Evolutionary conservation across 2,329 filamentous ascomycete species (phyloP).

Genomic region (Talaromyces sp.): DNA sequence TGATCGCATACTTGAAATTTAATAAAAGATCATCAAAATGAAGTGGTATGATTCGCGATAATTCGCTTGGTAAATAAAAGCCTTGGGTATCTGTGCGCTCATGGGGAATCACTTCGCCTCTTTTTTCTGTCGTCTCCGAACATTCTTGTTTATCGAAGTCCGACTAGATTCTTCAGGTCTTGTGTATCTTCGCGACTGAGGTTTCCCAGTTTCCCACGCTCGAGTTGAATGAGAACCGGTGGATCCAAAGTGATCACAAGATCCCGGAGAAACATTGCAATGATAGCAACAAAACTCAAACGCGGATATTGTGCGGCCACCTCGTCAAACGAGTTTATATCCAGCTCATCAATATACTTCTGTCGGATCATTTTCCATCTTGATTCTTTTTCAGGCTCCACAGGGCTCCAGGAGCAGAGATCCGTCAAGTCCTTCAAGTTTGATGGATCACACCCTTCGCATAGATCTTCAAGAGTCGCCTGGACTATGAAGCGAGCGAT

Average conservation of each 20-base stretch:
- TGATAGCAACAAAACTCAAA: slow-evolving; percentile 38
- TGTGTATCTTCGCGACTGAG: slow-evolving; percentile 43
- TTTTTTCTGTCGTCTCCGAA: no score
- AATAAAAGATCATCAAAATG: no score
- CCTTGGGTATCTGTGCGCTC: no score
- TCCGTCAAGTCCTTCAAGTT: slow-evolving; percentile 40
- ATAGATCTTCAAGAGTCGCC: slow-evolving; percentile 51
- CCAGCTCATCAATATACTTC: slow-evolving; percentile 21
- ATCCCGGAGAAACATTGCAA: slow-evolving; percentile 47
- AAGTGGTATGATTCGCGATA: no score
- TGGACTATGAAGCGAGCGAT: slow-evolving; percentile 54
- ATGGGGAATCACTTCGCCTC: no score
- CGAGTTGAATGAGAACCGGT: slow-evolving; percentile 57
- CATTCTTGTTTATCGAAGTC: slow-evolving; percentile 16
- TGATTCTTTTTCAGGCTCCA: slow-evolving; percentile 39
- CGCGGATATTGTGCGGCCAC: not conserved
- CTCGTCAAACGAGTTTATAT: slow-evolving; percentile 19
- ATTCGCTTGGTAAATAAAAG: no score
- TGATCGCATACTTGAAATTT: no score
- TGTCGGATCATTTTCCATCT: slow-evolving; percentile 32
- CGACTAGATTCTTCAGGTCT: slow-evolving; percentile 35
- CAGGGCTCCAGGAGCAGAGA: slow-evolving; percentile 50
- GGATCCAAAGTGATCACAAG: slow-evolving; percentile 48
- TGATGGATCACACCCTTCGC: slow-evolving; percentile 37
- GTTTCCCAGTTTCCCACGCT: slow-evolving; percentile 48